Evolutionary conservation across 371 early-diverging fungal genomes (phyloP), one percentile per base, ranked within the genome.

Genomic region (Syncephalis plumigaleata): DNA sequence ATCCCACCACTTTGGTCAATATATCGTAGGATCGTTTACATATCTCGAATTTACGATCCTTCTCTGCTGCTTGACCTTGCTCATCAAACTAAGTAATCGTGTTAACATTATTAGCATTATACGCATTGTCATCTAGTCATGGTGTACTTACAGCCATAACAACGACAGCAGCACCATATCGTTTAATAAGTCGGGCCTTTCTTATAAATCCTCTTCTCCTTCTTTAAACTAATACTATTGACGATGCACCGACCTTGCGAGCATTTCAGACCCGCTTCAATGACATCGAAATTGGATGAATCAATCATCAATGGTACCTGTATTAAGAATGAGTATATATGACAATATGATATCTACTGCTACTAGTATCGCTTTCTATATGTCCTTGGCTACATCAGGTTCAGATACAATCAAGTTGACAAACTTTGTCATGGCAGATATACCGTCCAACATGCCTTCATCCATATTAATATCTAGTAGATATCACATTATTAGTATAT

Each of bases 191-290:
- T 47, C 72, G 75, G 0, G 91, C 93, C 63, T 89, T 88, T 75
- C 73, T 46, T 90, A 65, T 53, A 91, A 92, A 44, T 91, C 93
- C 38, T 64, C 85, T 55, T 87, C 89, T 43, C 93, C 93, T 60
- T 88, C 93, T 92, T 92, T 51, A 92, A 68, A 21, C 84, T 84
- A 52, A 92, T 91, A 44, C 88, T 87, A 70, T 92, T 92, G 59
- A 92, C 93, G 49, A 92, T 88, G 60, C 91, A 89, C 61, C 91
- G 91, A 51, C 93, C 93, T 65, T 92, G 93, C 7, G 79, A 81
- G 53, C 91, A 91, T 61, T 88, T 88, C 52, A 92, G 70, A 40
- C 93, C 93, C 0, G 90, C 91, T 54, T 85, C 75, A 39, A 92
- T 77, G n/a, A 92, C 91, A n/a, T 81, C 85, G 70, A 92, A 92